These are phyloP conservation scores for Mayamaea pseudoterrestris DNA, from an alignment of 108 stramenopile species.

Conservation along the genomic window DNA sequence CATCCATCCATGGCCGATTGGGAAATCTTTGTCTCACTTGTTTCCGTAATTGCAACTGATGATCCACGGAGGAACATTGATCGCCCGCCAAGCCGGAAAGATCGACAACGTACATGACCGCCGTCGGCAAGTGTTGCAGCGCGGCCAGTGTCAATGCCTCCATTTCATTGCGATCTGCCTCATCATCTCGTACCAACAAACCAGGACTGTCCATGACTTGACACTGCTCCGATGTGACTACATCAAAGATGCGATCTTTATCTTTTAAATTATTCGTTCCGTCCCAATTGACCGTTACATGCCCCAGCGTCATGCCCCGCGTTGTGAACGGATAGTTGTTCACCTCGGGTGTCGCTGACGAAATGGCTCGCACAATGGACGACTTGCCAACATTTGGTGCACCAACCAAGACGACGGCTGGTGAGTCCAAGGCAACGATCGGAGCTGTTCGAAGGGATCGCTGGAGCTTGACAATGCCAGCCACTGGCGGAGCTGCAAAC, in stretches of 20 bases:
- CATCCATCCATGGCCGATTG: constrained; percentile 91
- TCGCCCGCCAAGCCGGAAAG: constrained; percentile 83
- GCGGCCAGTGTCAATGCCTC: constrained; percentile 91
- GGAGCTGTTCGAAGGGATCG: constrained; percentile 77
- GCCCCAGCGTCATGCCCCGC: constrained; percentile 90
- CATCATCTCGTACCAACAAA: constrained; percentile 60
- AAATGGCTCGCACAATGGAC: constrained; percentile 80
- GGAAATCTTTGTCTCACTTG: constrained; percentile 72
- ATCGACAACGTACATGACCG: constrained; percentile 97
- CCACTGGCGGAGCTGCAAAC: constrained; percentile 44
- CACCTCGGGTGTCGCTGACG: constrained; percentile 90
- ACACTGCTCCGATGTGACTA: constrained; percentile 40
- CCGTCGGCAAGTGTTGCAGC: constrained; percentile 91
- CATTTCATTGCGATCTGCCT: constrained; percentile 90
- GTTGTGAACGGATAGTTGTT: constrained; percentile 98
- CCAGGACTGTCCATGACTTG: constrained; percentile 94
- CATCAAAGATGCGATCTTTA: constrained; percentile 25
- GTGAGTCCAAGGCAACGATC: constrained; percentile 73
- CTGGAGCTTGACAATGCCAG: constrained; percentile 66
- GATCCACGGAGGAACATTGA: constrained; percentile 67
- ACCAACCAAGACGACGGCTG: constrained; percentile 91
- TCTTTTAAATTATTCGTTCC: constrained; percentile 79
- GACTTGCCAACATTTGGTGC: constrained; percentile 97
- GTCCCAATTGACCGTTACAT: constrained; percentile 86
- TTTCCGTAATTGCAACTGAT: constrained; percentile 78